Evolutionary conservation across 202 grass and related monocot species (phyloP).

Genomic region (Zoysia matrella): DNA sequence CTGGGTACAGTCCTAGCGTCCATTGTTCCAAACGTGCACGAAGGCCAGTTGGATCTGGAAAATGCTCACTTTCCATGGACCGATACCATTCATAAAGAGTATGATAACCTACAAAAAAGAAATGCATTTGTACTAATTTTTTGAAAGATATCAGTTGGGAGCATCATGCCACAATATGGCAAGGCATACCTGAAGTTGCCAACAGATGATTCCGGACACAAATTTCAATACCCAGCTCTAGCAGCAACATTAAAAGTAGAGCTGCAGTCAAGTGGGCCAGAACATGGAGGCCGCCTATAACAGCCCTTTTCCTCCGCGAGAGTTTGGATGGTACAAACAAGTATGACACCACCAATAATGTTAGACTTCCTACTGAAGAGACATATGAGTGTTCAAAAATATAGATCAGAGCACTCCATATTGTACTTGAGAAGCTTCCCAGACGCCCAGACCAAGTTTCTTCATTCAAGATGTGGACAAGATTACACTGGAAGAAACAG

Average conservation of each 20-base stretch:
- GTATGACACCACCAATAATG: slow-evolving; percentile 66
- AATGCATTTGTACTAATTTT: slow-evolving; percentile 2
- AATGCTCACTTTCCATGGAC: slow-evolving; percentile 97
- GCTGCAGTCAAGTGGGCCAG: slow-evolving; percentile 69
- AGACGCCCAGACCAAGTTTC: slow-evolving; percentile 75
- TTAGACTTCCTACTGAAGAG: slow-evolving; percentile 67
- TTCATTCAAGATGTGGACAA: slow-evolving; percentile 78
- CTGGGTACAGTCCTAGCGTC: slow-evolving; percentile 92
- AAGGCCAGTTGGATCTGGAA: slow-evolving; percentile 90
- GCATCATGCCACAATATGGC: slow-evolving; percentile 2
- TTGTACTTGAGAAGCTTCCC: slow-evolving; percentile 69
- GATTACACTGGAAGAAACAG: slow-evolving; percentile 76
- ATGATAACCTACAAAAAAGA: slow-evolving; percentile 78
- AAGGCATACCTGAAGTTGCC: slow-evolving; percentile 82
- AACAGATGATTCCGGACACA: slow-evolving; percentile 87
- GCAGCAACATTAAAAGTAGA: slow-evolving; percentile 84
- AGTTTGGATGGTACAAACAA: slow-evolving; percentile 80
- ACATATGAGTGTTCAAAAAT: slow-evolving; percentile 91
- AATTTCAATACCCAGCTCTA: slow-evolving; percentile 92
- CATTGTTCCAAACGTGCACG: slow-evolving; percentile 87
- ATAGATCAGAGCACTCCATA: slow-evolving; percentile 80
- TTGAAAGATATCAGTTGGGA: background rate
- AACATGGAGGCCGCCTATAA: slow-evolving; percentile 74
- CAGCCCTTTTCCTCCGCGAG: slow-evolving; percentile 65
- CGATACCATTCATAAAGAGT: slow-evolving; percentile 97